Evolutionary conservation across 2,329 filamentous ascomycete genomes (phyloP).

Genomic region (Emericellopsis cladophorae): DNA sequence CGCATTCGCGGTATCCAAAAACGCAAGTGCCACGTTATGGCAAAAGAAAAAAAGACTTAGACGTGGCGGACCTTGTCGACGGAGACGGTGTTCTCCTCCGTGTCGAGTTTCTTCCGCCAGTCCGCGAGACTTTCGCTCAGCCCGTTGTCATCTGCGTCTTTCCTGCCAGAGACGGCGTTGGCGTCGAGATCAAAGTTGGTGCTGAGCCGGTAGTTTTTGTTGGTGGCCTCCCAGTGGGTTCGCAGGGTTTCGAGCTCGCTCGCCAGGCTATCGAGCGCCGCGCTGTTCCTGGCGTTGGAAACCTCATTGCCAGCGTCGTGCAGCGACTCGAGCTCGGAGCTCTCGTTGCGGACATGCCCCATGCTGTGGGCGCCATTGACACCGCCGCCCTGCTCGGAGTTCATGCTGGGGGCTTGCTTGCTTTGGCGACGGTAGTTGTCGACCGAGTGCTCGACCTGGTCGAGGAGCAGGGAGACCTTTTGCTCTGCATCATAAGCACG

Average conservation of each 20-base stretch:
- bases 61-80: constrained; percentile 13
- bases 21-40: neutral
- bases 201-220: constrained; percentile 86
- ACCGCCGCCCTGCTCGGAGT: constrained; percentile 24
- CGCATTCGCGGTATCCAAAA: constrained; percentile 13
- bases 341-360: constrained; percentile 38
- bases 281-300: constrained; percentile 40
- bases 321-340: constrained; percentile 48
- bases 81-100: constrained; percentile 19
- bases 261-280: constrained; percentile 78
- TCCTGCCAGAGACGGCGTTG: constrained; percentile 22
- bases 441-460: constrained; percentile 88
- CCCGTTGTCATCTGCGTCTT: constrained; percentile 31
- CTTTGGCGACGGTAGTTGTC: constrained; percentile 83
- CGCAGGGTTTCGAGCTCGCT: constrained; percentile 84
- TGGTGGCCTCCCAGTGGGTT: constrained; percentile 89
- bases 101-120: constrained; percentile 68
- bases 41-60: constrained; percentile 3
- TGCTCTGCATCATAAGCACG: constrained; percentile 83
- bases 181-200: constrained; percentile 78
- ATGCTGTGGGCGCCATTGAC: constrained; percentile 20
- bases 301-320: constrained; percentile 32
- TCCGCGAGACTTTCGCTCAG: constrained; percentile 64
- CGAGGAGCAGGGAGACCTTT: constrained; percentile 82
- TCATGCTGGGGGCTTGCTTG: constrained; percentile 40